These are phyloP conservation scores for Saccharum spontaneum DNA, from an alignment of 176 grass and related monocot species.

Conservation along the genomic window DNA sequence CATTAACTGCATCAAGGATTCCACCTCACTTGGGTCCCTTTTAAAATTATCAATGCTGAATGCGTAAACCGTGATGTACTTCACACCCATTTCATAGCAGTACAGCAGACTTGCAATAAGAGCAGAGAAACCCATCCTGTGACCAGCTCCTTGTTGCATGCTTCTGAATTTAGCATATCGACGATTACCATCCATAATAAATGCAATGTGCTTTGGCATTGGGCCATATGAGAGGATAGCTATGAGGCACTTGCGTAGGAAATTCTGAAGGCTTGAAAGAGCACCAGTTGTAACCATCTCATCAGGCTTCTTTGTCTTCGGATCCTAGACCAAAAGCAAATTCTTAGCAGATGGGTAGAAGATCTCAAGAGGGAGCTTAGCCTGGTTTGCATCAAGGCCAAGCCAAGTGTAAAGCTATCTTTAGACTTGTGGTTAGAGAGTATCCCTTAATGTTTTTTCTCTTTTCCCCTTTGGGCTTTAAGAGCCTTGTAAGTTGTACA, in stretches of 20 bases:
- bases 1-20: conserved; percentile 75
- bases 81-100: conserved; percentile 75
- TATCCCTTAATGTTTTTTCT: no score
- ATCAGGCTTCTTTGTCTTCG: conserved; percentile 31
- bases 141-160: conserved; percentile 51
- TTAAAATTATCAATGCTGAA: conserved; percentile 96
- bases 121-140: conserved; percentile 59
- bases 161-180: conserved; percentile 71
- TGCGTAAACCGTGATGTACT: conserved; percentile 67
- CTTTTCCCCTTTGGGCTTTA: no score
- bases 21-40: conserved; percentile 58
- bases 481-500: no score
- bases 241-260: conserved; percentile 61
- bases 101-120: conserved; percentile 59
- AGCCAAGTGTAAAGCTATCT: no score
- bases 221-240: conserved; percentile 66
- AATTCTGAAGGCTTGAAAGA: conserved; percentile 32
- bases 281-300: conserved; percentile 23
- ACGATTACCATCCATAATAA: conserved; percentile 95
- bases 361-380: no score
- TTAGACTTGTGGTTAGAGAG: no score
- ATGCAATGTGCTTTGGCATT: conserved; percentile 66
- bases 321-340: conserved; percentile 34
- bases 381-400: no score
- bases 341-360: no score